phyloP scores from a whole-genome alignment of 106 monocot species.

The Acorus gramineus region DNA sequence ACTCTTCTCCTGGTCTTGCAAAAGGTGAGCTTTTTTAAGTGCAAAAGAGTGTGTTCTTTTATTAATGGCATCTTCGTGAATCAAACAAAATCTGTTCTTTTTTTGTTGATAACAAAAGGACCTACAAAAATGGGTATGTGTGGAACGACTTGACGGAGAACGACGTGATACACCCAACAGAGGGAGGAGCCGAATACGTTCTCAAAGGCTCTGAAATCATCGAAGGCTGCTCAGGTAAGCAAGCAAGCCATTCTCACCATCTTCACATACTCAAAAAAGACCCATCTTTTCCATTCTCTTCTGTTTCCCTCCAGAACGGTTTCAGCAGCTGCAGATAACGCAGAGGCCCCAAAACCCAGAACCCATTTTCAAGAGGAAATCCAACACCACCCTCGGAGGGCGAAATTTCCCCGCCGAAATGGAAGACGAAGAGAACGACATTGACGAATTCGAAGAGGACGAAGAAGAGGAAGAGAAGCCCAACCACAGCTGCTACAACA shows the following conservation, averaged over 20 bases:
- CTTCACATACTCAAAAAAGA: neutral
- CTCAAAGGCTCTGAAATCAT: conserved; percentile 92
- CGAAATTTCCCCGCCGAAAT: conserved; percentile 17
- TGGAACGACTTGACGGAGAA: conserved; percentile 87
- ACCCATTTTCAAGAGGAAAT: no score
- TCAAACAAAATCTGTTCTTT: neutral
- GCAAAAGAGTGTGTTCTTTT: neutral
- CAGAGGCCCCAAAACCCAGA: neutral
- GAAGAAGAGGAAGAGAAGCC: conserved; percentile 1
- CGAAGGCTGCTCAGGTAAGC: conserved; percentile 24
- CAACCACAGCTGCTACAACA: neutral
- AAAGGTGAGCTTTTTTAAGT: conserved; percentile 34
- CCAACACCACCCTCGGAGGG: neutral
- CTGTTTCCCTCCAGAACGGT: conserved; percentile 19
- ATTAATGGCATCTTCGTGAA: no score
- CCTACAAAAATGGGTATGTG: conserved; percentile 89
- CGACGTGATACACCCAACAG: conserved; percentile 66
- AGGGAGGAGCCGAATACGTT: conserved; percentile 67
- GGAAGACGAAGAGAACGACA: conserved; percentile 18
- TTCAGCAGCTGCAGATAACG: conserved; percentile 23
- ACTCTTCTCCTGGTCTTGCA: conserved; percentile 91
- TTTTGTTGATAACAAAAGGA: conserved; percentile 23
- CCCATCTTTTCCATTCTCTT: neutral
- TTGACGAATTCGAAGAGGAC: conserved; percentile 15
- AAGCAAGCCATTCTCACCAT: neutral